Evolutionary conservation across 2,329 filamentous ascomycete genomes (phyloP).

Genomic region (Sporothrix inflata): DNA sequence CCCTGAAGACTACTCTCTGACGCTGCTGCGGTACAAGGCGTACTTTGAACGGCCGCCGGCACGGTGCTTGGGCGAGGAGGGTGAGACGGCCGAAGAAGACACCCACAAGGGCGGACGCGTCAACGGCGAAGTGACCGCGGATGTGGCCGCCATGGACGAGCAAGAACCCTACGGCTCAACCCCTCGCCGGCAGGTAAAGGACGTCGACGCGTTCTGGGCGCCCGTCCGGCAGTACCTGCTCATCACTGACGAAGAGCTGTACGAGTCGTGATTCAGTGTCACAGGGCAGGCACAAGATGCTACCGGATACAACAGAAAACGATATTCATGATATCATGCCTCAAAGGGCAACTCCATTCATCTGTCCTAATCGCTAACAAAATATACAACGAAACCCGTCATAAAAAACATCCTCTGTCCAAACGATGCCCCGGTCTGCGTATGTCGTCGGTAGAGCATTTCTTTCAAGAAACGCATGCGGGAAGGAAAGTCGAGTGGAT

Average conservation of each 20-base stretch:
- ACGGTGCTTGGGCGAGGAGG: neutral
- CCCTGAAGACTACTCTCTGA: constrained; percentile 19
- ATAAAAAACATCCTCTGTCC: neutral
- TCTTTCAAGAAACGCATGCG: neutral
- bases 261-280: neutral
- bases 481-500: neutral
- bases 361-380: constrained; percentile 24
- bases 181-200: neutral
- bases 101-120: neutral
- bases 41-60: constrained; percentile 14
- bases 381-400: constrained; percentile 6
- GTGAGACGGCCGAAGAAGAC: neutral
- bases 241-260: constrained; percentile 27
- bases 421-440: constrained; percentile 3
- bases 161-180: neutral
- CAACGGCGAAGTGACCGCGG: neutral
- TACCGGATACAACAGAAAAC: neutral
- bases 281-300: neutral
- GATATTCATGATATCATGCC: neutral
- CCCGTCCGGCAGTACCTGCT: constrained; percentile 21
- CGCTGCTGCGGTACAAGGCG: constrained; percentile 13
- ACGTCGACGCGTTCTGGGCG: constrained; percentile 24
- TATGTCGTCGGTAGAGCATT: neutral
- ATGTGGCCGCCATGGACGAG: neutral
- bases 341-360: constrained; percentile 7